Evolutionary conservation across 2,329 filamentous ascomycete species (phyloP).

Genomic region (Lachnellula willkommii): DNA sequence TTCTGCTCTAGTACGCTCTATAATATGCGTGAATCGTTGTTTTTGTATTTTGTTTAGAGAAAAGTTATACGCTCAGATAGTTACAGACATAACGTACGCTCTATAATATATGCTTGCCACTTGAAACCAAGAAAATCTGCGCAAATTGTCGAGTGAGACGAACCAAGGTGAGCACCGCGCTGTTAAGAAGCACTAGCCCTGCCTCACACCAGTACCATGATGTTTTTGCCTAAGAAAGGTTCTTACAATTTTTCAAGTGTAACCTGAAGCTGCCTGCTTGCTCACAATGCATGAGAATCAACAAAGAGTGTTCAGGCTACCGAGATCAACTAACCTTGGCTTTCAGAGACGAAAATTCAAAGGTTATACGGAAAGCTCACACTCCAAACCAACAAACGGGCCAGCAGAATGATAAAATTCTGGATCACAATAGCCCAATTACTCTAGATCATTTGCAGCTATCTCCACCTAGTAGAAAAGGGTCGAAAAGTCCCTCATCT

Average conservation of each 20-base stretch:
- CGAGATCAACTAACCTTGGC: slow-evolving; percentile 50
- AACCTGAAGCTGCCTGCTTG: slow-evolving; percentile 47
- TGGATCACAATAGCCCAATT: too few relatives aligned
- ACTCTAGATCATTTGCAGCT: too few relatives aligned
- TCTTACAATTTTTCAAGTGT: slow-evolving; percentile 35
- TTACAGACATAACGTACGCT: too few relatives aligned
- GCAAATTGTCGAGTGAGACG: too few relatives aligned
- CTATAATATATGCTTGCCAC: too few relatives aligned
- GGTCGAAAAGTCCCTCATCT: not conserved
- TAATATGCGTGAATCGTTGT: too few relatives aligned
- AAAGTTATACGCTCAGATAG: too few relatives aligned
- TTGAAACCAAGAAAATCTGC: too few relatives aligned
- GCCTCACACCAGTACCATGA: too few relatives aligned
- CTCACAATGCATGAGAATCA: slow-evolving; percentile 46
- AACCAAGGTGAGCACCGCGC: too few relatives aligned
- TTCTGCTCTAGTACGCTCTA: not conserved
- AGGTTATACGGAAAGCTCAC: slow-evolving; percentile 47
- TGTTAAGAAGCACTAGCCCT: too few relatives aligned
- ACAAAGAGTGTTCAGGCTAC: slow-evolving; percentile 48
- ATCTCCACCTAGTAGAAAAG: not conserved
- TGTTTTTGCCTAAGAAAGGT: not conserved
- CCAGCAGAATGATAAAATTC: not conserved
- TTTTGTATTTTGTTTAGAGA: too few relatives aligned
- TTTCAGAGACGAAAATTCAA: slow-evolving; percentile 52
- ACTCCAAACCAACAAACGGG: not conserved